Evolutionary conservation across 176 grass and related monocot species (phyloP).

Genomic region (Dendrocalamus sinicus): DNA sequence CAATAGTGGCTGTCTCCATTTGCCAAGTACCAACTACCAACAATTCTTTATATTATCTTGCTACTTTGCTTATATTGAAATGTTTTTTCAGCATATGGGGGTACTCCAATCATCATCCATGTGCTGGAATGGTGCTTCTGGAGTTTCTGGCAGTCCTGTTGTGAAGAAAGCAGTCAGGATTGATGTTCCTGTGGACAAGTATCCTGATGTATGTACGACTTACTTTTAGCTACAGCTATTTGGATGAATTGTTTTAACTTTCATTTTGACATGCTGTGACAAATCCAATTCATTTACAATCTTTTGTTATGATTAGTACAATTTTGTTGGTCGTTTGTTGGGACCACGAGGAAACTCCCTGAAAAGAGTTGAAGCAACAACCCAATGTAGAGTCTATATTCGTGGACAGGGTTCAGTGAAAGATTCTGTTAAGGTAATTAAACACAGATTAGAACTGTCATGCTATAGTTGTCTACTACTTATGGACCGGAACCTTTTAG

Average conservation of each 20-base stretch:
- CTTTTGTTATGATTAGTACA: constrained; percentile 69
- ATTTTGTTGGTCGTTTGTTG: constrained; percentile 97
- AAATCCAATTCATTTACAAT: constrained; percentile 42
- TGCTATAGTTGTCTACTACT: constrained; percentile 32
- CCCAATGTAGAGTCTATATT: constrained; percentile 97
- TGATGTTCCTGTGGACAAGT: constrained; percentile 83
- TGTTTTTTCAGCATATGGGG: constrained; percentile 63
- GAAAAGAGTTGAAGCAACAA: constrained; percentile 97
- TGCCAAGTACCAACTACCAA: not conserved
- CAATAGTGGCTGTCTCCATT: not conserved
- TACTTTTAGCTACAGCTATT: constrained; percentile 14
- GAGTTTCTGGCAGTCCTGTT: constrained; percentile 47
- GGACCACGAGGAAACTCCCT: constrained; percentile 95
- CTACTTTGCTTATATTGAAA: constrained; percentile 32
- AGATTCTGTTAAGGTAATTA: constrained; percentile 87
- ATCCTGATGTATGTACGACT: constrained; percentile 71
- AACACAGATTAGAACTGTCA: constrained; percentile 43
- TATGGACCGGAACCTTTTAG: constrained; percentile 10
- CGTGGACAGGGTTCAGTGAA: constrained; percentile 93
- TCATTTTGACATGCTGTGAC: constrained; percentile 10
- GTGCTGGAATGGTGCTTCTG: constrained; percentile 65
- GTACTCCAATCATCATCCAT: constrained; percentile 50
- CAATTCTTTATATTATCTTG: not conserved
- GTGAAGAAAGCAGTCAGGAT: constrained; percentile 84
- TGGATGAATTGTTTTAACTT: constrained; percentile 29